These are phyloP conservation scores for Apodospora peruviana DNA, from an alignment of 495 filamentous ascomycete genomes.

Conservation along the genomic window DNA sequence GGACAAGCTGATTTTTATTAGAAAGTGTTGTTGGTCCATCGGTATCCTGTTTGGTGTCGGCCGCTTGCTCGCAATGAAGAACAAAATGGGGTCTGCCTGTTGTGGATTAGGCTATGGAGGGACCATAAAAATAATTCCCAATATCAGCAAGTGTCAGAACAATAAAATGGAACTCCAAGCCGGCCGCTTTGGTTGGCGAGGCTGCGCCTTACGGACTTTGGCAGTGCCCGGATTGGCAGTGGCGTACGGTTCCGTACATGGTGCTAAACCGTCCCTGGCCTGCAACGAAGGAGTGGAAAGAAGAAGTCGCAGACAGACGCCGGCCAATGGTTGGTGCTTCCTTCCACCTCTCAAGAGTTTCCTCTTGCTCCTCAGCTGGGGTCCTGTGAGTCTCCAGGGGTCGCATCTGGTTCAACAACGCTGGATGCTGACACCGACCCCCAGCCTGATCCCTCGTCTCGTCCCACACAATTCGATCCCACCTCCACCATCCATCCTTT, in stretches of 20 bases:
- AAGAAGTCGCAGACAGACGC: too few species aligned
- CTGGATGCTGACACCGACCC: too few species aligned
- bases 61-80: neutral
- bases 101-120: neutral
- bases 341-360: too few species aligned
- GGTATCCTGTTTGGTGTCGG: neutral
- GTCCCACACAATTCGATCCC: too few species aligned
- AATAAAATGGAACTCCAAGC: neutral
- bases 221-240: constrained; percentile 3
- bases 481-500: constrained; percentile 10
- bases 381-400: too few species aligned
- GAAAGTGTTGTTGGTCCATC: neutral
- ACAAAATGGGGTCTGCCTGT: neutral
- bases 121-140: neutral
- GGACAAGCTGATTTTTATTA: too few species aligned
- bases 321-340: too few species aligned
- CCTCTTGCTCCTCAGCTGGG: too few species aligned
- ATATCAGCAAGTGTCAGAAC: constrained; percentile 3
- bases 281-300: too few species aligned
- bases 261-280: too few species aligned
- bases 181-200: constrained; percentile 12
- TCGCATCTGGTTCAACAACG: too few species aligned
- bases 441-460: too few species aligned
- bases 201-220: constrained; percentile 15
- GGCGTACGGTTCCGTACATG: constrained; percentile 1